Base-by-base conservation (phyloP, 2,329 filamentous ascomycete species). In the Bertia moriformis region DNA sequence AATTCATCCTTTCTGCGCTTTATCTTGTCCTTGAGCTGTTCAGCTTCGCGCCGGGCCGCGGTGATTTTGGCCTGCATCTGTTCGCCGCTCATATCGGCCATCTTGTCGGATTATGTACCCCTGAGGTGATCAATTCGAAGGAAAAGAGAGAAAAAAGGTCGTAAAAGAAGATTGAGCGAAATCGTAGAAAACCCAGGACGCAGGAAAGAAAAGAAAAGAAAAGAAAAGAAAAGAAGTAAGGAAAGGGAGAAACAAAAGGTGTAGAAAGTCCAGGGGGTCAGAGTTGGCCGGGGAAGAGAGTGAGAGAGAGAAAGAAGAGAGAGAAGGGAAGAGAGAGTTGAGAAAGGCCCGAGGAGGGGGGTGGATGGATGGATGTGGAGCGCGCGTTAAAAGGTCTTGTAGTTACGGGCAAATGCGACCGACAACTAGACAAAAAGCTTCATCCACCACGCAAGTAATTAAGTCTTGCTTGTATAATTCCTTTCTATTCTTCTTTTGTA, bases 1-100 rank as follows among this genome's bases (percentile, higher is more conserved):
- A 98, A 76, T 67, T 96, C 91, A 75, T 98, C 91, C 83, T 96
- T 96, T 78, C 93, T 94, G 66, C 88, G 79, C 81, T 95, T 96
- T 77, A 96, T 96, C 63, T 85, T 82, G 62, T 96, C 89, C 73
- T 96, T 96, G 52, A 96, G 70, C 40, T 84, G 88, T 71, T 96
- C 91, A 53, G 91, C 91, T 73, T 98, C 91, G 69, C 91, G 85
- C 63, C 91, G 80, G 60, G 91, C 89, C 56, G 84, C 80, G 57
- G 86, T 83, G 54, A 91, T 89, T 64, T 83, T 83, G 66, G 88
- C 83, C 73, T 96, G 89, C 78, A 95, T 93, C 61, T 73, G 72
- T 66, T 80, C 75, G 48, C 74, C 74, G 55, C 74, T 78, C 52
- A 79, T 72, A 57, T 79, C 75, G 61, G 32, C 32, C 15, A 18